Conservation (phyloP, 2,329 filamentous ascomycete species). For the Thelonectria rubi region DNA sequence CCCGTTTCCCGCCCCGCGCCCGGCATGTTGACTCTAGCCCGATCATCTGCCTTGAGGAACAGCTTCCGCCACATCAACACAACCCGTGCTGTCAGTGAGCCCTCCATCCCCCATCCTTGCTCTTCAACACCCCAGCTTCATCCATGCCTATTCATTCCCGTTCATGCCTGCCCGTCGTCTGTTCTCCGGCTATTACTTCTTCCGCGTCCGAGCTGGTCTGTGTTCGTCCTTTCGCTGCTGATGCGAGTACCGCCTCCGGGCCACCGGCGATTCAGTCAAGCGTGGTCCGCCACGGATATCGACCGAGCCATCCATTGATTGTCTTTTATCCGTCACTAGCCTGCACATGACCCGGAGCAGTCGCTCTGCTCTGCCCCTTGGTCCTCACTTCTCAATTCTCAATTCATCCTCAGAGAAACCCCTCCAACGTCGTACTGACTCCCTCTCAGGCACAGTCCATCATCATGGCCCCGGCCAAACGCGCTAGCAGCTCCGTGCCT, state of each 20-base stretch:
- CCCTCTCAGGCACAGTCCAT: constrained; percentile 35
- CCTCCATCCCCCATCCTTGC: background rate
- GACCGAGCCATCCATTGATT: background rate
- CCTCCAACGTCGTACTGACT: constrained; percentile 21
- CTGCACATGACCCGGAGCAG: background rate
- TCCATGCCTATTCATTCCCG: constrained; percentile 11
- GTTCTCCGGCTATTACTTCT: background rate
- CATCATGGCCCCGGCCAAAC: constrained; percentile 62
- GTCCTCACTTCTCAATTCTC: background rate
- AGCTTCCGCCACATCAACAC: constrained; percentile 45
- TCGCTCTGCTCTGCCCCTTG: background rate
- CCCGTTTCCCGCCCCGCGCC: constrained; percentile 18
- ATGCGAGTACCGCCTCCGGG: constrained; percentile 6
- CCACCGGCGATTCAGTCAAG: constrained; percentile 6
- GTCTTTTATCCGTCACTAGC: background rate
- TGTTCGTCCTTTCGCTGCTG: background rate
- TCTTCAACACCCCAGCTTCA: background rate
- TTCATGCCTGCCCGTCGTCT: background rate
- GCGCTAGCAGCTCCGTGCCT: constrained; percentile 67
- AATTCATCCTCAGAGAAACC: background rate
- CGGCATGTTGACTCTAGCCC: constrained; percentile 50
- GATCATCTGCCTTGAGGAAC: constrained; percentile 47
- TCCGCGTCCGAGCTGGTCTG: background rate
- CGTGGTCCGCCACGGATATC: constrained; percentile 7
- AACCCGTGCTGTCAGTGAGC: constrained; percentile 39